Conservation (phyloP, 2,329 filamentous ascomycete genomes). For the Hypoxylon sp. region DNA sequence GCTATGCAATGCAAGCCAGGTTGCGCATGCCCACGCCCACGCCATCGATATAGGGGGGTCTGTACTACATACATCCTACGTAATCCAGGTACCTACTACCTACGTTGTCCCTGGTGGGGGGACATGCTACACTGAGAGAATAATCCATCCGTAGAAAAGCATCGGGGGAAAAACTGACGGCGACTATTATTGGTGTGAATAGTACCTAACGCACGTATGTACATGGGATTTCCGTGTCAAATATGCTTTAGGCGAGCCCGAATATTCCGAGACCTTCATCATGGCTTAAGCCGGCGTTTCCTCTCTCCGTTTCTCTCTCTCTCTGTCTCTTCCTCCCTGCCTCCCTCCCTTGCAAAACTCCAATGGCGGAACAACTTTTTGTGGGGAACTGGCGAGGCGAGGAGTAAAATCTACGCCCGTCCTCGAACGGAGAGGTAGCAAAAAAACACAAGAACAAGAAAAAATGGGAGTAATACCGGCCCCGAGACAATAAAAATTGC, state of each 20-base stretch:
- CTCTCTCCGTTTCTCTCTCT: not conserved
- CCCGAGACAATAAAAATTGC: not conserved
- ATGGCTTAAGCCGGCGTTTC: conserved; percentile 10
- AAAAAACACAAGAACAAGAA: not conserved
- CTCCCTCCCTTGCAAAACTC: conserved; percentile 12
- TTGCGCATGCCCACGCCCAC: conserved; percentile 1
- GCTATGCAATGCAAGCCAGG: not conserved
- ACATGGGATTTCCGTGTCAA: conserved; percentile 19
- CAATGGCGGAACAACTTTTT: conserved; percentile 28
- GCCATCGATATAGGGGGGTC: conserved; percentile 6
- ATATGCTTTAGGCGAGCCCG: conserved; percentile 3
- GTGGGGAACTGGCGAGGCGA: conserved; percentile 18
- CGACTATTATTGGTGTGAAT: conserved; percentile 12
- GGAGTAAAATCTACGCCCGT: conserved; percentile 20
- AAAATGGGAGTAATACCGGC: conserved; percentile 12
- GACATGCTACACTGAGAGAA: not conserved
- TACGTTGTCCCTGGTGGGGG: not conserved
- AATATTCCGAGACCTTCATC: conserved; percentile 2
- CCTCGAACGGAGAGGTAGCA: not conserved
- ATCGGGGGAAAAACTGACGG: not conserved
- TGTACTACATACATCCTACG: not conserved
- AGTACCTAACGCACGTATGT: conserved; percentile 4
- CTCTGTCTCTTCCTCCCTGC: not conserved
- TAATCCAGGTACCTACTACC: not conserved
- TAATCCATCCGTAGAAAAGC: not conserved